Evolutionary conservation across 352 stramenopile species (phyloP), one percentile per base, ranked within the genome.

Genomic region (Pythium biforme): DNA sequence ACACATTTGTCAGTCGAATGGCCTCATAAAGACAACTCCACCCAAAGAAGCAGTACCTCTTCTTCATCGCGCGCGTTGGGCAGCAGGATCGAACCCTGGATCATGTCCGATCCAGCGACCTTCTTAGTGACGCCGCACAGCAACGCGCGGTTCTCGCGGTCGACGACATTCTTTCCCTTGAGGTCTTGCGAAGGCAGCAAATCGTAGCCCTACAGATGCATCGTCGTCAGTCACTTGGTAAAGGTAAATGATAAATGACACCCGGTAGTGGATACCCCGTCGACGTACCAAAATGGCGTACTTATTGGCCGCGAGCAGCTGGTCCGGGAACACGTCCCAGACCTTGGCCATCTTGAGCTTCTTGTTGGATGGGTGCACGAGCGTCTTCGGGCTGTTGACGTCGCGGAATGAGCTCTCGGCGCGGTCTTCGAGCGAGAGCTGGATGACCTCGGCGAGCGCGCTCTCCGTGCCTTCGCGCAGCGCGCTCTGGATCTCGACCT

Each of bases 301-400:
- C 62, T 91, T 90, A 74, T 94, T 94, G 27, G 81, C 69, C 22
- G 73, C 81, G 47, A 94, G 68, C n/a, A 89, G 17, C 41, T 88
- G 79, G 59, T 94, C 86, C 4, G 86, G 86, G 31, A 90, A 87
- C 6, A 94, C 86, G 58, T 94, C 82, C 86, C 86, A 94, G 11
- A 83, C 62, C 66, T 94, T 90, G 59, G 75, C 76, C n/a, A 77
- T 58, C 72, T 93, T 92, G 66, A 90, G 84, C 51, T 77, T 89
- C 72, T 90, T 90, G 53, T 81, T 90, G 67, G 90, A 89, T 55
- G 86, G 86, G 59, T 94, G 86, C 31, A 92, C 77, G 26, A 94
- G 69, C 39, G 85, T 71, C 59, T 83, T 77, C 3, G 77, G 48
- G 31, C 89, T 78, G 15, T 74, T 83, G 57, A 90, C 83, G 39